A percentile compares a stretch with the other conserved stretches of the same genome.
These are phyloP conservation scores for Mortierella sp. DNA, from an alignment of 371 early-diverging fungal species.

Conservation along the genomic window DNA sequence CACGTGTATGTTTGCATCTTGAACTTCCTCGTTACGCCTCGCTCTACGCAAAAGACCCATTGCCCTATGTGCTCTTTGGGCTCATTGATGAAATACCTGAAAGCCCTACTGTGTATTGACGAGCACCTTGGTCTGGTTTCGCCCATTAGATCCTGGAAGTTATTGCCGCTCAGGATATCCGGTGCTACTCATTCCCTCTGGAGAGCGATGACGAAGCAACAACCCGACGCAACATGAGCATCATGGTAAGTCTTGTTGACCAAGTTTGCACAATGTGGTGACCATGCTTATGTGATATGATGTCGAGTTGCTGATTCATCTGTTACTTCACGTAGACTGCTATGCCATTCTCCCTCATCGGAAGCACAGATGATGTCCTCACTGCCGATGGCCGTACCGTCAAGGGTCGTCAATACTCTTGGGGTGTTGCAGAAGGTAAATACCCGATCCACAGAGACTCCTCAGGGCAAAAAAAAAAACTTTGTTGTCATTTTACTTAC, in stretches of 20 bases:
- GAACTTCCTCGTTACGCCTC: background rate
- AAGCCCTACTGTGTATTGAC: too few relatives aligned
- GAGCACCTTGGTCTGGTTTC: background rate
- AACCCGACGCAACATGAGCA: slow-evolving; percentile 83
- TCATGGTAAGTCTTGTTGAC: slow-evolving; percentile 63
- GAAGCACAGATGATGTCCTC: slow-evolving; percentile 87
- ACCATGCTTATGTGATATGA: too few relatives aligned
- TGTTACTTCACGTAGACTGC: slow-evolving; percentile 72
- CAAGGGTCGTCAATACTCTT: slow-evolving; percentile 92
- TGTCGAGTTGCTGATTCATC: too few relatives aligned
- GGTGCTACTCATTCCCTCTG: slow-evolving; percentile 84
- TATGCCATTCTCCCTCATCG: slow-evolving; percentile 96
- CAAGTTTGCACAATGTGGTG: background rate
- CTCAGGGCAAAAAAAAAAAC: too few relatives aligned
- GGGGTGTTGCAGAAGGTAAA: slow-evolving; percentile 91
- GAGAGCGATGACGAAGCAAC: slow-evolving; percentile 90
- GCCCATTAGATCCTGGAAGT: slow-evolving; percentile 76
- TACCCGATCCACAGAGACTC: too few relatives aligned
- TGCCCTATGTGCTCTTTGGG: too few relatives aligned
- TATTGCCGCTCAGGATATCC: slow-evolving; percentile 81
- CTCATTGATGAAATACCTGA: too few relatives aligned
- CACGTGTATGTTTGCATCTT: slow-evolving; percentile 61
- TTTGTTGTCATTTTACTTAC: too few relatives aligned
- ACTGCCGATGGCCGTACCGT: slow-evolving; percentile 81
- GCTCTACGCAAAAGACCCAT: too few relatives aligned